phyloP scores from a whole-genome alignment of 768 basidiomycete species.

The Tulasnella calospora region DNA sequence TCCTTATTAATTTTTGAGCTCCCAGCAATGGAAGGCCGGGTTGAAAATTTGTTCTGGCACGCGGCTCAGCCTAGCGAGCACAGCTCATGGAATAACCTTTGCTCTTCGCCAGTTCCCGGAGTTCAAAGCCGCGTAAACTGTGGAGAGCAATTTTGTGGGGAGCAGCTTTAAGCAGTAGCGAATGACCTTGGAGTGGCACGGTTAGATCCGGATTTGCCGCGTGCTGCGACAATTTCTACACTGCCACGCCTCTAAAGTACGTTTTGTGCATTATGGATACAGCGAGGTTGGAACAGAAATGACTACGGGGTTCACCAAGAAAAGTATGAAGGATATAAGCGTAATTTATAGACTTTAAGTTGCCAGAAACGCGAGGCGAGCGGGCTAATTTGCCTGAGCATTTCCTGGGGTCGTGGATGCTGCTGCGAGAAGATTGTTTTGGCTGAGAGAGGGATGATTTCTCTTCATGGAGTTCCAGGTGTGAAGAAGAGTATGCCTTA shows the following conservation, averaged over 20 bases:
- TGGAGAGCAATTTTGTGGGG: background rate
- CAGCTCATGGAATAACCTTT: background rate
- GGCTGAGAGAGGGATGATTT: background rate
- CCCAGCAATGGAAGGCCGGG: background rate
- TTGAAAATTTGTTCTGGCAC: background rate
- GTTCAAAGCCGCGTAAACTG: background rate
- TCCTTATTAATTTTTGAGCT: background rate
- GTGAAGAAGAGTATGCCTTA: constrained; percentile 91
- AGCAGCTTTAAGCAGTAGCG: background rate
- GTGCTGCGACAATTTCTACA: background rate
- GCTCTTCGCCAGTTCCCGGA: background rate
- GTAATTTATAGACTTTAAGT: background rate
- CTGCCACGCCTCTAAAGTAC: constrained; percentile 1
- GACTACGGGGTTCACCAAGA: background rate
- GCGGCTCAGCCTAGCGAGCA: background rate
- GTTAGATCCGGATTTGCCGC: background rate
- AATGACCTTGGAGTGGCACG: background rate
- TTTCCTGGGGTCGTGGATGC: background rate
- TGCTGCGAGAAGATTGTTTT: background rate
- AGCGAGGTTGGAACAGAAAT: background rate
- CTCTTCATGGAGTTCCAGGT: constrained; percentile 50
- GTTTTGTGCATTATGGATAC: constrained; percentile 4
- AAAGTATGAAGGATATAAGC: background rate
- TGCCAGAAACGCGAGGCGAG: background rate
- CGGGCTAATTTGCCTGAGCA: background rate